These are phyloP conservation scores for Bruguiera sexangula DNA, from an alignment of 345 rosid genomes.

Conservation along the genomic window DNA sequence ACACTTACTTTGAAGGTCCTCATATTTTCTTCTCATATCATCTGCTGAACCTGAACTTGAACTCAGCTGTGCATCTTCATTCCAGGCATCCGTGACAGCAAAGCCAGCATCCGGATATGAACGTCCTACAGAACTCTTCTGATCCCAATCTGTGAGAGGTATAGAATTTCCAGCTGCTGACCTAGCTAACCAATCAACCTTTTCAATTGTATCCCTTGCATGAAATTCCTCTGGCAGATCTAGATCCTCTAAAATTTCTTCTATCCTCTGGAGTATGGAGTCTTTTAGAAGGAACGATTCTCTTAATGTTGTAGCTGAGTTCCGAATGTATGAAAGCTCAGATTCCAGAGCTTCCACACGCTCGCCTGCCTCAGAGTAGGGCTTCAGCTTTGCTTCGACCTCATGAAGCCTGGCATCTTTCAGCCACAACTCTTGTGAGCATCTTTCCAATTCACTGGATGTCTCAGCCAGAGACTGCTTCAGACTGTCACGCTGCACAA, in stretches of 20 bases:
- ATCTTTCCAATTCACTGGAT: constrained; percentile 69
- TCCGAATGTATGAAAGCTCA: constrained; percentile 96
- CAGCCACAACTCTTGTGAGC: constrained; percentile 64
- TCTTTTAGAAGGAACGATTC: constrained; percentile 96
- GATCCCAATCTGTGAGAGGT: constrained; percentile 69
- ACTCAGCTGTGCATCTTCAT: constrained; percentile 62
- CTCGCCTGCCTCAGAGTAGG: constrained; percentile 82
- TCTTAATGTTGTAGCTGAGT: constrained; percentile 89
- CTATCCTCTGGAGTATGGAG: constrained; percentile 87
- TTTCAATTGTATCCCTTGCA: constrained; percentile 78
- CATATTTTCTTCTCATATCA: constrained; percentile 73
- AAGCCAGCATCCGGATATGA: constrained; percentile 57
- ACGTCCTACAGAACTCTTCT: constrained; percentile 65
- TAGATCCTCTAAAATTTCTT: constrained; percentile 87
- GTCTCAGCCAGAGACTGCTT: constrained; percentile 73
- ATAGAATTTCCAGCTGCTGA: constrained; percentile 54
- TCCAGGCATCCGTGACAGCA: constrained; percentile 67
- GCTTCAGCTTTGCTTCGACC: constrained; percentile 65
- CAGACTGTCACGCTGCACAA: constrained; percentile 76
- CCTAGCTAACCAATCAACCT: constrained; percentile 91
- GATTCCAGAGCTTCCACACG: constrained; percentile 93
- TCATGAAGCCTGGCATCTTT: constrained; percentile 71
- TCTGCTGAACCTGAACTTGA: constrained; percentile 56
- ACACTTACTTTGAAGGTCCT: constrained; percentile 85
- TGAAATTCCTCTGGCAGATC: constrained; percentile 92